Percentiles rank a stretch among this genome's conserved stretches.
phyloP scores from a whole-genome alignment of 768 basidiomycete species.

The Cystoderma amianthinum region DNA sequence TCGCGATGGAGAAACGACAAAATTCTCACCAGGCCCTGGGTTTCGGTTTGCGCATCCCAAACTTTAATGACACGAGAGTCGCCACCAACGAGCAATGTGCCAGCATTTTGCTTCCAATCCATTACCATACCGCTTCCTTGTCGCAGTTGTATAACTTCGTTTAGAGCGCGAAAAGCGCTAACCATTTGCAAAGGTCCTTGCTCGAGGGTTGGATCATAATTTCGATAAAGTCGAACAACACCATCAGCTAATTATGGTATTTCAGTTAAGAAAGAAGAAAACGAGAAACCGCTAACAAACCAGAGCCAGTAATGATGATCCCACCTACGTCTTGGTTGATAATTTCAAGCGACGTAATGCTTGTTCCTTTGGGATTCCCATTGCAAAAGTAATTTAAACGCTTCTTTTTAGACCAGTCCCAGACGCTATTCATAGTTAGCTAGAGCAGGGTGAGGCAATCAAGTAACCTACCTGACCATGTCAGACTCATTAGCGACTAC shows the following conservation, averaged over 20 bases:
- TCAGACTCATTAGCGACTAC: constrained; percentile 82
- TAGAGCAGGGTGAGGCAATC: neutral
- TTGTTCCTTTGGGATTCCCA: constrained; percentile 75
- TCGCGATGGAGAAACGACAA: constrained; percentile 1
- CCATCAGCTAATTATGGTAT: constrained; percentile 67
- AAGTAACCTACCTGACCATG: constrained; percentile 62
- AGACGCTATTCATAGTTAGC: constrained; percentile 50
- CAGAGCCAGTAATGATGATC: constrained; percentile 80
- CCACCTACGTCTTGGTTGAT: constrained; percentile 96
- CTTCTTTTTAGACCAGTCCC: constrained; percentile 86
- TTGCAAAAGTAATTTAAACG: constrained; percentile 83
- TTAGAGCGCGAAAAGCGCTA: constrained; percentile 86
- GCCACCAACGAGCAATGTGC: constrained; percentile 83
- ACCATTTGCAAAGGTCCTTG: constrained; percentile 84
- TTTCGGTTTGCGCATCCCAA: constrained; percentile 95
- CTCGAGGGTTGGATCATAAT: constrained; percentile 74
- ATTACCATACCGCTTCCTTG: constrained; percentile 81
- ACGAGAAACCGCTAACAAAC: constrained; percentile 39
- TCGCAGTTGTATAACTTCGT: constrained; percentile 67
- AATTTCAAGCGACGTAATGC: constrained; percentile 83
- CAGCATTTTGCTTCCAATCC: constrained; percentile 90
- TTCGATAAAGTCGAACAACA: constrained; percentile 83
- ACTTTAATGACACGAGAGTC: constrained; percentile 84
- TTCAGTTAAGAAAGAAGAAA: neutral
- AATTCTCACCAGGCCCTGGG: constrained; percentile 55